These are phyloP conservation scores for Candida multigemmis DNA, from an alignment of 805 yeast species.

Conservation along the genomic window DNA sequence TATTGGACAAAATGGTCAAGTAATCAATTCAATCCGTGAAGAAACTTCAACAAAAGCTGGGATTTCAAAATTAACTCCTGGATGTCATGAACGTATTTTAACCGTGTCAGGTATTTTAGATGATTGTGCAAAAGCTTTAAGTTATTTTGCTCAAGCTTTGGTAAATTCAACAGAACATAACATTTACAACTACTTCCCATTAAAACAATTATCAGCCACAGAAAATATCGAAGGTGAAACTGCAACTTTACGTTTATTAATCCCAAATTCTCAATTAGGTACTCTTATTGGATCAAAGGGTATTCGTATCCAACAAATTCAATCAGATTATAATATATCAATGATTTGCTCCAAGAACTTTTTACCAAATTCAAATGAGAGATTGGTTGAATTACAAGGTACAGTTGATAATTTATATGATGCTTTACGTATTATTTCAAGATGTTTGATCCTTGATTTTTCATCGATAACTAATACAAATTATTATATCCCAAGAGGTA, in stretches of 20 bases:
- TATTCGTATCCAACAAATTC: conserved; percentile 67
- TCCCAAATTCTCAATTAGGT: conserved; percentile 84
- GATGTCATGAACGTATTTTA: conserved; percentile 75
- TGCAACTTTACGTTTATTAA: conserved; percentile 54
- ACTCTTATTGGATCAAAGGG: conserved; percentile 84
- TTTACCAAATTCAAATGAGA: conserved; percentile 73
- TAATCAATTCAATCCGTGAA: conserved; percentile 68
- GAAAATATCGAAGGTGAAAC: conserved; percentile 44
- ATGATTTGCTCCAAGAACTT: conserved; percentile 85
- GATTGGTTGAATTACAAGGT: conserved; percentile 85
- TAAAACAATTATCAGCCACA: conserved; percentile 47
- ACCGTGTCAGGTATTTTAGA: conserved; percentile 70
- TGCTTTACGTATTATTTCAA: conserved; percentile 50
- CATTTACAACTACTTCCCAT: conserved; percentile 47
- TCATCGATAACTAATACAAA: conserved; percentile 56
- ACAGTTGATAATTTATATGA: conserved; percentile 51
- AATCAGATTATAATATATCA: conserved; percentile 57
- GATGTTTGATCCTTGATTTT: conserved; percentile 68
- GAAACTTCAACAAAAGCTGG: conserved; percentile 78
- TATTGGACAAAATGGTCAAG: conserved; percentile 77
- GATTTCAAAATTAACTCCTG: conserved; percentile 70
- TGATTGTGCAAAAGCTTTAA: conserved; percentile 59
- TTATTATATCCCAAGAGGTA: conserved; percentile 45
- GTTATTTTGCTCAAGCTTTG: conserved; percentile 60
- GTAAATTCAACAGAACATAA: conserved; percentile 31